phyloP scores from a whole-genome alignment of 768 basidiomycete species.

The Tremella yokohamensis region DNA sequence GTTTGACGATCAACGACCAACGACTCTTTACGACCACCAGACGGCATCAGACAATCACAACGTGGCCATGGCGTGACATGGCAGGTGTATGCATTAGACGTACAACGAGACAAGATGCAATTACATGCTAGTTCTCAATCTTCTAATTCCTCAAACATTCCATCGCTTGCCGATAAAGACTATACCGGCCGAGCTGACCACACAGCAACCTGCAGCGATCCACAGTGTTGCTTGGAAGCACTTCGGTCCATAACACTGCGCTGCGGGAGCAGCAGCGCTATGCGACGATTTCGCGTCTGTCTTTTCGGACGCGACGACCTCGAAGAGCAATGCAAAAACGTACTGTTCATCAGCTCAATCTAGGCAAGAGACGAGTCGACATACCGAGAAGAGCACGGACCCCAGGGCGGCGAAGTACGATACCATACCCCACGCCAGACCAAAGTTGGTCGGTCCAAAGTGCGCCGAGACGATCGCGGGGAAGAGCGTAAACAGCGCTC shows the following conservation, averaged over 20 bases:
- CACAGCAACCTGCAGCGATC: slow-evolving; percentile 37
- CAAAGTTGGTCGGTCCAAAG: slow-evolving; percentile 49
- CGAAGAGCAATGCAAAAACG: slow-evolving; percentile 43
- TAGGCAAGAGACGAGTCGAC: neutral
- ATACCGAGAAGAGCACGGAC: slow-evolving; percentile 45
- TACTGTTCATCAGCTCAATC: slow-evolving; percentile 28
- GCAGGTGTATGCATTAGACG: slow-evolving; percentile 2
- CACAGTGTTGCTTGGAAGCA: slow-evolving; percentile 44
- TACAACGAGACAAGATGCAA: neutral
- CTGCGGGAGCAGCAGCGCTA: neutral
- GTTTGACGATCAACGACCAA: no score
- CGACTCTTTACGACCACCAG: no score
- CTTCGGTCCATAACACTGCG: slow-evolving; percentile 37
- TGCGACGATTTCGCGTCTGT: neutral
- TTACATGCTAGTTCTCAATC: neutral
- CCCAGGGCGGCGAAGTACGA: slow-evolving; percentile 49
- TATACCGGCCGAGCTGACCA: slow-evolving; percentile 35
- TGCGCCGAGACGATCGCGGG: slow-evolving; percentile 50
- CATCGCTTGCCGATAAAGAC: slow-evolving; percentile 38
- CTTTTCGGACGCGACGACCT: slow-evolving; percentile 13
- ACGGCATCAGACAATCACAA: neutral
- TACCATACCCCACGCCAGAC: slow-evolving; percentile 50
- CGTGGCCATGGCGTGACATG: neutral
- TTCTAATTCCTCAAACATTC: slow-evolving; percentile 31
- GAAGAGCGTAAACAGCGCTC: slow-evolving; percentile 46